phyloP scores from a whole-genome alignment of 768 basidiomycete genomes.

The Gloeopeniophorella convolvens region DNA sequence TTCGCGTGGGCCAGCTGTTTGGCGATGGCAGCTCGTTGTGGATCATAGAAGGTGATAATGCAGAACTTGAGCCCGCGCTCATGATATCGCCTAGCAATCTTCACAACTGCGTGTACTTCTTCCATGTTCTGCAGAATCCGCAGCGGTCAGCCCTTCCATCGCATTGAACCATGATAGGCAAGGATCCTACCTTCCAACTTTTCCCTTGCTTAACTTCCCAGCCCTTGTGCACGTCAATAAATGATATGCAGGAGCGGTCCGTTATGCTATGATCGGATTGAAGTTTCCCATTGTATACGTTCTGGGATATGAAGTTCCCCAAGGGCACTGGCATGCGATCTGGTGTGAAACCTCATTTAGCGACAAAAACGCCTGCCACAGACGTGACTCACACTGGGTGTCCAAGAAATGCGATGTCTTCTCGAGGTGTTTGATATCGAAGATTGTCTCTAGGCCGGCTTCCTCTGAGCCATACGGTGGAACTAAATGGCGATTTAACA shows the following conservation, averaged over 20 bases:
- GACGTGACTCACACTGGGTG: slow-evolving; percentile 36
- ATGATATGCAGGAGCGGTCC: slow-evolving; percentile 33
- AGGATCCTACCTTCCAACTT: slow-evolving; percentile 38
- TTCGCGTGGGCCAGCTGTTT: slow-evolving; percentile 28
- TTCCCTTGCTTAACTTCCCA: slow-evolving; percentile 32
- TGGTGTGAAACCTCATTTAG: slow-evolving; percentile 18
- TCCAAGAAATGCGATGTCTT: slow-evolving; percentile 35
- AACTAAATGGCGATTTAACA: slow-evolving; percentile 29
- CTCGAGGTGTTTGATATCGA: slow-evolving; percentile 39
- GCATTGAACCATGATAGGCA: not conserved
- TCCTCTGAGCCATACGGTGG: slow-evolving; percentile 45
- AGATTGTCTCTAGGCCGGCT: slow-evolving; percentile 38
- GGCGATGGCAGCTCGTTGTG: slow-evolving; percentile 40
- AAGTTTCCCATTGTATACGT: slow-evolving; percentile 37
- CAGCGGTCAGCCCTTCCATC: no score
- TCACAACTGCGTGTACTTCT: slow-evolving; percentile 36
- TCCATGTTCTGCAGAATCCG: slow-evolving; percentile 32
- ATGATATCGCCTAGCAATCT: slow-evolving; percentile 40
- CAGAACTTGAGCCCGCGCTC: slow-evolving; percentile 32
- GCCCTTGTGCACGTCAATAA: slow-evolving; percentile 38
- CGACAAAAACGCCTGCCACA: not conserved
- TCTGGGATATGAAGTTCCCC: slow-evolving; percentile 43
- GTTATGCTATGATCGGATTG: slow-evolving; percentile 33
- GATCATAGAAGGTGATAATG: slow-evolving; percentile 49
- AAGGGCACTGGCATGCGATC: slow-evolving; percentile 47